A percentile compares a stretch with the other conserved stretches of the same genome.
phyloP scores from a whole-genome alignment of 2,329 filamentous ascomycete species.

The Colletotrichum lindemuthianum region DNA sequence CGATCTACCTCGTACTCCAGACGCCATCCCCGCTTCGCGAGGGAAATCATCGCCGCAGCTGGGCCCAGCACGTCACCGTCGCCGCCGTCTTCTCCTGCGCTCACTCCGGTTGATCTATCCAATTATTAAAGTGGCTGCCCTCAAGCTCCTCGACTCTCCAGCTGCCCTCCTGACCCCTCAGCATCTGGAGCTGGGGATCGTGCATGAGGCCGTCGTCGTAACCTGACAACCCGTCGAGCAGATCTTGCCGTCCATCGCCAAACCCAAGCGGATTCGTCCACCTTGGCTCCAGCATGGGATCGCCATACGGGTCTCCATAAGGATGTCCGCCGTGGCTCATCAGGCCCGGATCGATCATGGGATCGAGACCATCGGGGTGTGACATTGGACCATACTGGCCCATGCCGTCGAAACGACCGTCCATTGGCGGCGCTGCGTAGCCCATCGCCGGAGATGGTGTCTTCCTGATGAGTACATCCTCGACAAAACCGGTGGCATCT shows the following conservation, averaged over 20 bases:
- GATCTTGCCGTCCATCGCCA: constrained; percentile 27
- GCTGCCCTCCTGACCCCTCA: constrained; percentile 46
- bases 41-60: neutral
- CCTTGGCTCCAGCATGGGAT: constrained; percentile 32
- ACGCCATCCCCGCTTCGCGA: neutral
- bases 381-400: constrained; percentile 33
- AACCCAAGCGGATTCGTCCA: constrained; percentile 32
- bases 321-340: constrained; percentile 32
- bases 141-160: constrained; percentile 50
- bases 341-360: constrained; percentile 36
- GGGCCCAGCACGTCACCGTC: neutral
- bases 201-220: constrained; percentile 38
- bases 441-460: constrained; percentile 46
- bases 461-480: constrained; percentile 46
- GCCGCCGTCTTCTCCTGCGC: neutral
- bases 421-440: constrained; percentile 28
- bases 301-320: constrained; percentile 31
- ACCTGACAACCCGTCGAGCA: constrained; percentile 35
- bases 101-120: constrained; percentile 45
- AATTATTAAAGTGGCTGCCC: constrained; percentile 44
- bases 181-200: constrained; percentile 39
- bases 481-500: constrained; percentile 39
- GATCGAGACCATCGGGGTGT: constrained; percentile 37
- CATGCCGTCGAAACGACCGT: constrained; percentile 34
- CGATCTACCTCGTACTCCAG: constrained; percentile 8